phyloP scores from a whole-genome alignment of 257 asterid species.

The Petunia secreta region DNA sequence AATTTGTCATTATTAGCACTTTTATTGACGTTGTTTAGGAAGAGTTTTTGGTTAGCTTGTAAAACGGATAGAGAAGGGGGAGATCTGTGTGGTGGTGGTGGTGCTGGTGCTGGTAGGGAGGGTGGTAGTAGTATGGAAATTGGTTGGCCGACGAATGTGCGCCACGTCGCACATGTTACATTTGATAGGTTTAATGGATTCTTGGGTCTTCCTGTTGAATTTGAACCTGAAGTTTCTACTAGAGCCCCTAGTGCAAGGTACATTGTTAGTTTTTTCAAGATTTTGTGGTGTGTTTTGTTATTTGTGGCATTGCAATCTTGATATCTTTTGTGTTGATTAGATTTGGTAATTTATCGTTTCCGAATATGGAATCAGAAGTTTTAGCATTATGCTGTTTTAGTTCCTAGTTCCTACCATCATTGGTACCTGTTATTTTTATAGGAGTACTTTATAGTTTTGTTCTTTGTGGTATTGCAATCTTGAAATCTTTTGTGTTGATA shows the following conservation, averaged over 20 bases:
- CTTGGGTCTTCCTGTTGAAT: constrained; percentile 96
- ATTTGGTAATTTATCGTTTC: too few relatives aligned
- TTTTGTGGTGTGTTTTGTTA: not conserved
- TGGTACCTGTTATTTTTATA: too few relatives aligned
- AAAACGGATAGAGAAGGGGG: constrained; percentile 63
- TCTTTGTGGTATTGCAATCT: not conserved
- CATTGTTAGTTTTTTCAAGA: constrained; percentile 21
- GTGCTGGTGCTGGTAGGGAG: constrained; percentile 26
- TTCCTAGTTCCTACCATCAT: too few relatives aligned
- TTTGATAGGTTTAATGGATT: constrained; percentile 98
- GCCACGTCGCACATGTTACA: constrained; percentile 94
- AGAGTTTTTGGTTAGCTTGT: constrained; percentile 83
- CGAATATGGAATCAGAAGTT: too few relatives aligned
- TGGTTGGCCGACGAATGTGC: constrained; percentile 97
- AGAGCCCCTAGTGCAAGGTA: constrained; percentile 99
- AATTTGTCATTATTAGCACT: constrained; percentile 85
- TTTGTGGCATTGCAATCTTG: too few relatives aligned
- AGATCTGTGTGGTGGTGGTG: constrained; percentile 31
- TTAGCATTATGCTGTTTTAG: too few relatives aligned
- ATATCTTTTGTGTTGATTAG: too few relatives aligned
- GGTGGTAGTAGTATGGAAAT: constrained; percentile 72
- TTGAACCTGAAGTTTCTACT: constrained; percentile 93
- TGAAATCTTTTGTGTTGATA: constrained; percentile 12
- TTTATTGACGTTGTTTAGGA: constrained; percentile 74
- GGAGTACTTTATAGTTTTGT: too few relatives aligned